phyloP scores from a whole-genome alignment of 495 filamentous ascomycete genomes.

The Penicillium cosmopolitanum region DNA sequence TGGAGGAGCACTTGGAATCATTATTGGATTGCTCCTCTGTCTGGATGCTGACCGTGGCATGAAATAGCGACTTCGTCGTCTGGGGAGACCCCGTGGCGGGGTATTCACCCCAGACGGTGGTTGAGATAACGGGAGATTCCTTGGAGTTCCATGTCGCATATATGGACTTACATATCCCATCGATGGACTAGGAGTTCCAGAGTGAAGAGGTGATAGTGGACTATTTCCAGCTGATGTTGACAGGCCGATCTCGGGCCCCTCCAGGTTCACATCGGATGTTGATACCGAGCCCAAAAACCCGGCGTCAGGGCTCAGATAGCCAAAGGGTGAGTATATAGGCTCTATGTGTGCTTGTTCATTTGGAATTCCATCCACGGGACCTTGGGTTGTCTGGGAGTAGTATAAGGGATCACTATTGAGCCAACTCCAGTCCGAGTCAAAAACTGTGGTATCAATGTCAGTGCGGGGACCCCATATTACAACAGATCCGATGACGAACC shows the following conservation, averaged over 20 bases:
- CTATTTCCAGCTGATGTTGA: constrained; percentile 1
- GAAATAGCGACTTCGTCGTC: constrained; percentile 6
- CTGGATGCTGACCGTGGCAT: not conserved
- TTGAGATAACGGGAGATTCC: not conserved
- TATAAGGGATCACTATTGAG: not conserved
- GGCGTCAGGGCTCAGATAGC: not conserved
- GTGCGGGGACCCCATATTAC: not conserved
- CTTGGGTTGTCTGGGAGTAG: not conserved
- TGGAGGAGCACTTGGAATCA: not conserved
- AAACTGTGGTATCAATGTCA: not conserved
- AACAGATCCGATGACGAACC: not conserved
- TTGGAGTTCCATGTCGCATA: not conserved
- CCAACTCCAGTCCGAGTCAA: constrained; percentile 1
- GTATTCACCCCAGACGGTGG: constrained; percentile 1
- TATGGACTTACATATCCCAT: not conserved
- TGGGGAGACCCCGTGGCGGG: constrained; percentile 4
- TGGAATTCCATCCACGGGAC: not conserved
- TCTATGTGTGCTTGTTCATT: not conserved
- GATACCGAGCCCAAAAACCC: constrained; percentile 1
- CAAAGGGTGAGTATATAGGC: not conserved
- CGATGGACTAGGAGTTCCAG: not conserved
- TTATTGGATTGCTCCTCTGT: not conserved
- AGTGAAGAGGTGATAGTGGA: not conserved
- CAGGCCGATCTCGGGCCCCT: not conserved
- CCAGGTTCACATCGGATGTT: constrained; percentile 3